Conservation (phyloP, 1,139 yeast species). For the Saccharomycopsis hybrid region DNA sequence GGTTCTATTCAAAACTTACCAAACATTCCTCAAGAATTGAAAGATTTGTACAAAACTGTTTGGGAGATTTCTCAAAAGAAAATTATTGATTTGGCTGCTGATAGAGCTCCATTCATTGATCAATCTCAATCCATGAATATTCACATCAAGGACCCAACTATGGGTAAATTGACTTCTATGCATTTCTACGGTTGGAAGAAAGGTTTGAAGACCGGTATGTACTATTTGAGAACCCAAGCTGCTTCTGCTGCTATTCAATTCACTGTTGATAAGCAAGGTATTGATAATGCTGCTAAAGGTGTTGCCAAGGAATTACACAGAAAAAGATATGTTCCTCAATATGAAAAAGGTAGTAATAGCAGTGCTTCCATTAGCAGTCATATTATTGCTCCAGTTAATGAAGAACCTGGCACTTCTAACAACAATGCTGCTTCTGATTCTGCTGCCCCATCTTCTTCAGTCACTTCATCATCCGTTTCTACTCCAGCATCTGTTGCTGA, state of each 20-base stretch:
- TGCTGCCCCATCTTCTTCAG: slow-evolving; percentile 28
- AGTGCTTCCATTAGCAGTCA: background rate
- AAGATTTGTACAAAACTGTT: slow-evolving; percentile 81
- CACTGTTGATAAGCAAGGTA: slow-evolving; percentile 61
- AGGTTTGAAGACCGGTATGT: slow-evolving; percentile 98
- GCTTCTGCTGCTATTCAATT: slow-evolving; percentile 93
- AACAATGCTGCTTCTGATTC: background rate
- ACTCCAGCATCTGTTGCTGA: slow-evolving; percentile 41
- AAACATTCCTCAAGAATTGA: slow-evolving; percentile 70
- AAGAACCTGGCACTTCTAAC: background rate
- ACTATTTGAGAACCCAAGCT: slow-evolving; percentile 91
- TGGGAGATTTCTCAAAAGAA: slow-evolving; percentile 94
- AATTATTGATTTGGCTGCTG: slow-evolving; percentile 93
- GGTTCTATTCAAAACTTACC: slow-evolving; percentile 83
- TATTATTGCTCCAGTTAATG: slow-evolving; percentile 5
- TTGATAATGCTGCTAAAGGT: slow-evolving; percentile 42
- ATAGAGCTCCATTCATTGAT: slow-evolving; percentile 87
- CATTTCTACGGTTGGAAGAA: slow-evolving; percentile 97
- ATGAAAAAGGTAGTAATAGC: background rate
- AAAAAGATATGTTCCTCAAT: slow-evolving; percentile 19
- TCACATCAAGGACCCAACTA: slow-evolving; percentile 78
- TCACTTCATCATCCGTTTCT: slow-evolving; percentile 36
- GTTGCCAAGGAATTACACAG: slow-evolving; percentile 18
- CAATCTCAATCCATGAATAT: slow-evolving; percentile 92
- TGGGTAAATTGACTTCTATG: slow-evolving; percentile 94